phyloP scores from a whole-genome alignment of 768 basidiomycete genomes.

The Pisolithus marmoratus region DNA sequence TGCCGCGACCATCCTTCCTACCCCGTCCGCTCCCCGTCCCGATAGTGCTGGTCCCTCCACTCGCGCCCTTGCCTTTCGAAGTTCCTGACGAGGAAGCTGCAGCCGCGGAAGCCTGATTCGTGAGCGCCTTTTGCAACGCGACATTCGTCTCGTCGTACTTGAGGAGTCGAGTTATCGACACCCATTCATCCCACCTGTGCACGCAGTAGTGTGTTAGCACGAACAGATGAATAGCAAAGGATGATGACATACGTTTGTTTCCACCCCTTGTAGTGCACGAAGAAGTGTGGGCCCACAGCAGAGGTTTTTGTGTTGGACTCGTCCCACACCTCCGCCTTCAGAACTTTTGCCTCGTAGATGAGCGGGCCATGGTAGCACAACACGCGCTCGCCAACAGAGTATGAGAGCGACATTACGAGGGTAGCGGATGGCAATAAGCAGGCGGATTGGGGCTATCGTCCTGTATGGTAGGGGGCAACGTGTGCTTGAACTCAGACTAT shows the following conservation, averaged over 20 bases:
- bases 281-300: constrained; percentile 73
- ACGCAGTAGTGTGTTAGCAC: constrained; percentile 3
- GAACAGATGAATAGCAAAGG: not conserved
- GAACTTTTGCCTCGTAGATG: constrained; percentile 93
- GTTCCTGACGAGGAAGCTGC: constrained; percentile 31
- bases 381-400: constrained; percentile 66
- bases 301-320: constrained; percentile 57
- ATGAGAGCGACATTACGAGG: constrained; percentile 28
- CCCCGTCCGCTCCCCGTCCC: constrained; percentile 24
- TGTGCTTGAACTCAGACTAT: too few relatives aligned
- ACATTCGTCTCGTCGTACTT: constrained; percentile 83
- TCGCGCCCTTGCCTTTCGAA: constrained; percentile 18
- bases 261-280: constrained; percentile 99
- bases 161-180: constrained; percentile 70
- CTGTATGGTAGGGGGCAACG: too few relatives aligned
- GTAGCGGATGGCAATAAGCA: not conserved
- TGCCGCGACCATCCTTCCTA: constrained; percentile 61
- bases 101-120: constrained; percentile 38
- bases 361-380: constrained; percentile 94
- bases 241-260: constrained; percentile 75
- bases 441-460: not conserved
- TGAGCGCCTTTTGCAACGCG: constrained; percentile 67
- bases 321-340: constrained; percentile 60
- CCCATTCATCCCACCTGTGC: constrained; percentile 96
- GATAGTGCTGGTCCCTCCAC: constrained; percentile 13